These are phyloP conservation scores for Tricholomella constricta DNA, from an alignment of 768 basidiomycete species.

Conservation along the genomic window DNA sequence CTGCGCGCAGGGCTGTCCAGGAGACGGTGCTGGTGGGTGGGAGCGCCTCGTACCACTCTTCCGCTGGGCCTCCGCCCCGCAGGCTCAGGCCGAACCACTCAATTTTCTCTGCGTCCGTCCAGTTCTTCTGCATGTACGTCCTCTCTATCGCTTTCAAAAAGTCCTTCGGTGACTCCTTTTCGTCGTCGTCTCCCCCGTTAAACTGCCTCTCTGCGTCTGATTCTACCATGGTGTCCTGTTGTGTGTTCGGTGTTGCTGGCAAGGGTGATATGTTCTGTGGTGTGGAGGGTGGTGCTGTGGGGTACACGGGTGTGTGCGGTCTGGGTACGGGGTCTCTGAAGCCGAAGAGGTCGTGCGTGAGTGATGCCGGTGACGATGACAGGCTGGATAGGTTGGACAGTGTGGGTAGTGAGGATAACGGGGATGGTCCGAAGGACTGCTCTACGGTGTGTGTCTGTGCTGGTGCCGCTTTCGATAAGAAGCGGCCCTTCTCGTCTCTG, in stretches of 20 bases:
- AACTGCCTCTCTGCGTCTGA: background rate
- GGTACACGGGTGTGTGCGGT: background rate
- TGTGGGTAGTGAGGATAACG: background rate
- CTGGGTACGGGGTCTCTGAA: background rate
- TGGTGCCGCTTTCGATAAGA: background rate
- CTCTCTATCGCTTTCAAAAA: background rate
- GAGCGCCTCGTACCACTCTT: constrained; percentile 1
- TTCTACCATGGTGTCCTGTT: background rate
- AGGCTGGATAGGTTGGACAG: background rate
- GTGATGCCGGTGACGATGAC: background rate
- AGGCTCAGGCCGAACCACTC: background rate
- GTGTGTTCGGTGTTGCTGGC: background rate
- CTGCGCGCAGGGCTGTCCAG: background rate
- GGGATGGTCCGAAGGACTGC: background rate
- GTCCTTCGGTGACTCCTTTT: background rate
- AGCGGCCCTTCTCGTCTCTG: constrained; percentile 1
- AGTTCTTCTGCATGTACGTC: background rate
- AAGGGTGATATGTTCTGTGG: too few species aligned
- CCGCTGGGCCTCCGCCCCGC: background rate
- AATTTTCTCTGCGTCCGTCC: background rate
- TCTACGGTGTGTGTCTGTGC: background rate
- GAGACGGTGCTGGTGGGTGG: background rate
- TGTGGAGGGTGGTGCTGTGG: background rate
- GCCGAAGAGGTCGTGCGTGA: too few species aligned
- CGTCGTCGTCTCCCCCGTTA: background rate